Conservation (phyloP, 2,329 filamentous ascomycete species). For the Trichoderma lentiforme region DNA sequence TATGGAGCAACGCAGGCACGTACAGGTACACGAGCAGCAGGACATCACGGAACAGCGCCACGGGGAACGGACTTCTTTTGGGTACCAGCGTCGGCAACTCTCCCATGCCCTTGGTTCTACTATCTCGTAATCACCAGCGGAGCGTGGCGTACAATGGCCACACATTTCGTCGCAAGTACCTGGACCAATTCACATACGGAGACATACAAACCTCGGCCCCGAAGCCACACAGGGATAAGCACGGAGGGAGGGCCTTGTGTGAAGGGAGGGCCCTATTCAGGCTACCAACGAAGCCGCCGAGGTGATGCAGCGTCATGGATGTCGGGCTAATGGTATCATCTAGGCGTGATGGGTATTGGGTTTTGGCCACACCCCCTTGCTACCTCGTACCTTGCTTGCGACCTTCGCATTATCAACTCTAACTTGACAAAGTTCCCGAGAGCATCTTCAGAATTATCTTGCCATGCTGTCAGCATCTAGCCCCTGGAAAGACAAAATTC, state of each 20-base stretch:
- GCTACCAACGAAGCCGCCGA: slow-evolving; percentile 1
- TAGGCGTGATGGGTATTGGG: neutral
- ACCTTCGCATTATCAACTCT: neutral
- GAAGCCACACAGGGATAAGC: neutral
- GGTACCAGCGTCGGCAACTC: neutral
- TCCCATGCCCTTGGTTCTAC: neutral
- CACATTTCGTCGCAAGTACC: neutral
- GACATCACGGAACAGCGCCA: neutral
- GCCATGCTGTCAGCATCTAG: neutral
- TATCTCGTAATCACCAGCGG: neutral
- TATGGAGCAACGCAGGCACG: slow-evolving; percentile 1
- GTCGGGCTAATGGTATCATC: neutral
- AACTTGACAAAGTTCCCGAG: neutral
- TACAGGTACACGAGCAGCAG: neutral
- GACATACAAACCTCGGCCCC: slow-evolving; percentile 3
- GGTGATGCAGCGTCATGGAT: slow-evolving; percentile 1
- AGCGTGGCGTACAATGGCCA: neutral
- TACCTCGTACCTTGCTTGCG: neutral
- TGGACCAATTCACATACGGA: neutral
- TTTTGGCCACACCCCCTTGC: neutral
- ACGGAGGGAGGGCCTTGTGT: neutral
- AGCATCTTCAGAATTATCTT: neutral
- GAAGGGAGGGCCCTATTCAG: neutral
- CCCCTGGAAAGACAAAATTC: neutral
- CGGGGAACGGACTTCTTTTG: neutral